phyloP scores from a whole-genome alignment of 768 basidiomycete species.

The Tricholoma matsutake region DNA sequence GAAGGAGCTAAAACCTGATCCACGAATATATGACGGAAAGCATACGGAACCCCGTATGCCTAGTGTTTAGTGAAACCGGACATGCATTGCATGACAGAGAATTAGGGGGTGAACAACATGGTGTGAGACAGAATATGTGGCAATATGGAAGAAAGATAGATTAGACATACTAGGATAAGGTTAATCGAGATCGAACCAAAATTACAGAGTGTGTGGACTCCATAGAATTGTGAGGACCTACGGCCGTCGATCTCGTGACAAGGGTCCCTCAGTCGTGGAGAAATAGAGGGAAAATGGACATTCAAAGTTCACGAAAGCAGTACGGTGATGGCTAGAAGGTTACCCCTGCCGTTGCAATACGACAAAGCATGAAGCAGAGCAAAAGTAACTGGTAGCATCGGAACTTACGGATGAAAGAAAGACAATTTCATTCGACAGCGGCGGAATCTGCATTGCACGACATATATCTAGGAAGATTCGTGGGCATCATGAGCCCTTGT shows the following conservation, averaged over 20 bases:
- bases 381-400: neutral
- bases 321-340: too few species aligned
- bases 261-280: neutral
- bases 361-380: too few species aligned
- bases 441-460: neutral
- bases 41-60: too few species aligned
- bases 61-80: too few species aligned
- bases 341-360: too few species aligned
- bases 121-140: neutral
- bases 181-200: neutral
- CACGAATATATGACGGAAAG: too few species aligned
- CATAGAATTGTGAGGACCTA: neutral
- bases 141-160: neutral
- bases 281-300: neutral
- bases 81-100: too few species aligned
- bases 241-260: neutral
- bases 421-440: neutral
- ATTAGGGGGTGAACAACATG: too few species aligned
- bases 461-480: neutral
- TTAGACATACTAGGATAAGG: neutral
- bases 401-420: neutral
- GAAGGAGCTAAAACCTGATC: neutral
- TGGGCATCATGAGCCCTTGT: neutral
- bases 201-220: neutral
- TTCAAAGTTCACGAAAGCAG: too few species aligned